Evolutionary conservation across 164 flowering plant species (phyloP).

Genomic region (Paratinospora sagittata): DNA sequence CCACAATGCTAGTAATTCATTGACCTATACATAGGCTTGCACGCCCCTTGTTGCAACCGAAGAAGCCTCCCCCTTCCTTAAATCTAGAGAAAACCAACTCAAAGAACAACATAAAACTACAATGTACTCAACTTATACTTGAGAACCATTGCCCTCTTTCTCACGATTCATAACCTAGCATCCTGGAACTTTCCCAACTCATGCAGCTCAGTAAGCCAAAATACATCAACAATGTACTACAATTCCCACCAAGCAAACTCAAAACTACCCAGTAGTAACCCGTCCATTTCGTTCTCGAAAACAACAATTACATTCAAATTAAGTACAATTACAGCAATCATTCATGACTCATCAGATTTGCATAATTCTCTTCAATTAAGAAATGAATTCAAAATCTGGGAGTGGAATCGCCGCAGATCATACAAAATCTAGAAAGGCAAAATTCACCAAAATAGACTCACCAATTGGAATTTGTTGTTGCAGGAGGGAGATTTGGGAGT

Average conservation of each 20-base stretch:
- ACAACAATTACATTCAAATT: too few species aligned
- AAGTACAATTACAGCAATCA: too few species aligned
- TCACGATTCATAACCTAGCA: background rate
- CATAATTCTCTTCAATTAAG: too few species aligned
- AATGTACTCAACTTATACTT: background rate
- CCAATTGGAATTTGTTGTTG: constrained; percentile 37
- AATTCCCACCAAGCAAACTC: background rate
- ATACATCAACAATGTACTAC: background rate
- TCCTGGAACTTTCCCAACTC: background rate
- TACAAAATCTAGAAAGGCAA: too few species aligned
- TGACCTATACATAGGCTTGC: background rate
- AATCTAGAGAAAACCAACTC: background rate
- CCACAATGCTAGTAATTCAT: too few species aligned
- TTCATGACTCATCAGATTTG: too few species aligned
- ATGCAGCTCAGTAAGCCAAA: background rate
- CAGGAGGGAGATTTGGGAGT: constrained; percentile 31
- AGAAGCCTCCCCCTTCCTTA: background rate
- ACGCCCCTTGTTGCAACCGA: background rate
- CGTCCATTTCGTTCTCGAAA: too few species aligned
- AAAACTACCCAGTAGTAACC: too few species aligned
- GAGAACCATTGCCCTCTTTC: background rate
- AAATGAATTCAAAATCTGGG: too few species aligned
- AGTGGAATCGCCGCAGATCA: too few species aligned
- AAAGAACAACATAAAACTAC: background rate
- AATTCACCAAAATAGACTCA: too few species aligned